phyloP scores from a whole-genome alignment of 306 rosid genomes.

The Sphenostylis stenocarpa region DNA sequence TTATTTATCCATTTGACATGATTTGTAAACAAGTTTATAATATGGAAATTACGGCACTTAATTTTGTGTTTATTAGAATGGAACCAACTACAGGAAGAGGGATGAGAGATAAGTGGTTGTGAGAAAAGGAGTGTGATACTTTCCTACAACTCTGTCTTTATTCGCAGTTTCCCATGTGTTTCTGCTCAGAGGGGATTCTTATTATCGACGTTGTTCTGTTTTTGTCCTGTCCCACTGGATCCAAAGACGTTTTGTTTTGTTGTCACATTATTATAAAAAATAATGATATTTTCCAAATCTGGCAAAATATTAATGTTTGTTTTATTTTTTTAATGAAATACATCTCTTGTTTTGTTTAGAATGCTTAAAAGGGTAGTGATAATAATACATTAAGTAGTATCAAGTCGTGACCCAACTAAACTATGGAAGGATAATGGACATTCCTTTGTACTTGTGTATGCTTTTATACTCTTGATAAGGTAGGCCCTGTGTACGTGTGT shows the following conservation, averaged over 20 bases:
- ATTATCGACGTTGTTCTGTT: neutral
- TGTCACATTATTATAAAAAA: neutral
- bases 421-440: conserved; percentile 10
- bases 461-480: conserved; percentile 18
- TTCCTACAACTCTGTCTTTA: conserved; percentile 29
- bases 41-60: neutral
- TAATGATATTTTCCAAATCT: neutral
- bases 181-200: conserved; percentile 6
- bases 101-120: conserved; percentile 13
- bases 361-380: neutral
- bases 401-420: neutral
- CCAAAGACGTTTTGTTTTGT: conserved; percentile 14
- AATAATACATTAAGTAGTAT: conserved; percentile 8
- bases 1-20: neutral
- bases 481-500: conserved; percentile 29
- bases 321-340: neutral
- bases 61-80: neutral
- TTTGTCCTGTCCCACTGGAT: conserved; percentile 18
- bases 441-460: conserved; percentile 26
- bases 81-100: conserved; percentile 26
- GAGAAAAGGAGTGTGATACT: conserved; percentile 14
- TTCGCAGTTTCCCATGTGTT: conserved; percentile 50
- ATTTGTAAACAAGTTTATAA: neutral
- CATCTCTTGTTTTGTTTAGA: neutral
- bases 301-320: neutral